Percentiles rank a stretch among this genome's conserved stretches.
Conservation (phyloP, 2,329 filamentous ascomycete species). For the Rugonectria rugulosa region DNA sequence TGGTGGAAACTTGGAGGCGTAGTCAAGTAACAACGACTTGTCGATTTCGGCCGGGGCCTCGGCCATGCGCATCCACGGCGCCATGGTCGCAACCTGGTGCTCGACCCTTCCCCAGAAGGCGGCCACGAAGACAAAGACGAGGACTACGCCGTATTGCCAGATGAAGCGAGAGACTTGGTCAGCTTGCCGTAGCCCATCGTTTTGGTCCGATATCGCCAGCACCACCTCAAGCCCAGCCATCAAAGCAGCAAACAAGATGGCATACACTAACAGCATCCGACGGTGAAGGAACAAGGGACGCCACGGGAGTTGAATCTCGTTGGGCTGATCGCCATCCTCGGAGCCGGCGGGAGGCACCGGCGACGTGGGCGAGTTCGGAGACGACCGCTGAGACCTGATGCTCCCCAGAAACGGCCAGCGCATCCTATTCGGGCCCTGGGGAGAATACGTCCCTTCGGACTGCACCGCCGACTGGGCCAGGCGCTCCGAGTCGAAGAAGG, state of each 20-base stretch:
- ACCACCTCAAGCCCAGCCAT: conserved; percentile 42
- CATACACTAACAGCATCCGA: conserved; percentile 41
- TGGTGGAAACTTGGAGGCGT: conserved; percentile 42
- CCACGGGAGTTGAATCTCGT: conserved; percentile 43
- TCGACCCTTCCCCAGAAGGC: conserved; percentile 48
- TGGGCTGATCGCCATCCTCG: conserved; percentile 29
- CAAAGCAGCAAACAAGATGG: conserved; percentile 38
- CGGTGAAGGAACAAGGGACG: conserved; percentile 47
- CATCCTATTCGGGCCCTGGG: conserved; percentile 20
- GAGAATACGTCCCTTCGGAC: conserved; percentile 16
- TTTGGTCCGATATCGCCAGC: conserved; percentile 41
- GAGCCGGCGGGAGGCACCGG: conserved; percentile 12
- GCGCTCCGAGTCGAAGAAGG: conserved; percentile 38
- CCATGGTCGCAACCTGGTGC: conserved; percentile 47
- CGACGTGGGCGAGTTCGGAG: conserved; percentile 21
- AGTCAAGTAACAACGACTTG: conserved; percentile 48
- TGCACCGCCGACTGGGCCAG: conserved; percentile 33
- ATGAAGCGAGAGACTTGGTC: conserved; percentile 42
- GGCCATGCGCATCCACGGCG: conserved; percentile 48
- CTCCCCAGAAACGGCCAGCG: conserved; percentile 40
- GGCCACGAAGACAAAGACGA: conserved; percentile 44
- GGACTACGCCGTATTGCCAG: conserved; percentile 47
- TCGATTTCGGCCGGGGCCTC: conserved; percentile 39
- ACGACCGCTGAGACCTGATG: conserved; percentile 31
- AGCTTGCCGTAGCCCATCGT: conserved; percentile 40